Evolutionary conservation across 176 grass and related monocot species (phyloP).

Genomic region (Aegilops speltoides): DNA sequence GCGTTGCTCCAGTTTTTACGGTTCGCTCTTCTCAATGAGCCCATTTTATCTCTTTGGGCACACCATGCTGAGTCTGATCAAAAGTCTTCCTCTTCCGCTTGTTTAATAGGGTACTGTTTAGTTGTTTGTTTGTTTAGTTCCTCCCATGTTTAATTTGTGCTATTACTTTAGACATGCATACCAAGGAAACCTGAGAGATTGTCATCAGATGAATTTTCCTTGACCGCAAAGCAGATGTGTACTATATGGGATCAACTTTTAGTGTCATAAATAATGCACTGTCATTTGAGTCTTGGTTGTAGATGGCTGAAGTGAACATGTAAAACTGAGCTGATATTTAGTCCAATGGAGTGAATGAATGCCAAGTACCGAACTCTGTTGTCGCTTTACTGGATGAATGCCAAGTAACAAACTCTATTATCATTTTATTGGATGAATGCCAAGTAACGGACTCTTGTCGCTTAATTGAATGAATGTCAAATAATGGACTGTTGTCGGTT

Average conservation of each 20-base stretch:
- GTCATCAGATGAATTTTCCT: conserved; percentile 36
- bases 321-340: background rate
- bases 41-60: conserved; percentile 26
- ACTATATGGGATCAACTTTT: conserved; percentile 18
- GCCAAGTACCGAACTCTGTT: background rate
- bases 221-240: conserved; percentile 35
- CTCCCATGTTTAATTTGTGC: conserved; percentile 27
- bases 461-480: background rate
- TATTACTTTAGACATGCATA: conserved; percentile 35
- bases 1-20: background rate
- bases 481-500: too few relatives aligned
- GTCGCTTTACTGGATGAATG: conserved; percentile 1
- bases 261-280: conserved; percentile 24
- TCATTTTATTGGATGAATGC: background rate
- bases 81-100: conserved; percentile 7
- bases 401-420: background rate
- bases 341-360: conserved; percentile 17
- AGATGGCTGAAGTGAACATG: conserved; percentile 14
- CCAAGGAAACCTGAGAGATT: conserved; percentile 20
- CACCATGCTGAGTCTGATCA: conserved; percentile 30
- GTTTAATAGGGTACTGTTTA: conserved; percentile 35
- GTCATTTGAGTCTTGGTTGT: background rate
- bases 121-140: conserved; percentile 38
- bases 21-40: conserved; percentile 25
- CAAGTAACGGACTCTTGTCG: background rate